Evolutionary conservation across 306 rosid genomes (phyloP).

Genomic region (Echinosophora koreensis): DNA sequence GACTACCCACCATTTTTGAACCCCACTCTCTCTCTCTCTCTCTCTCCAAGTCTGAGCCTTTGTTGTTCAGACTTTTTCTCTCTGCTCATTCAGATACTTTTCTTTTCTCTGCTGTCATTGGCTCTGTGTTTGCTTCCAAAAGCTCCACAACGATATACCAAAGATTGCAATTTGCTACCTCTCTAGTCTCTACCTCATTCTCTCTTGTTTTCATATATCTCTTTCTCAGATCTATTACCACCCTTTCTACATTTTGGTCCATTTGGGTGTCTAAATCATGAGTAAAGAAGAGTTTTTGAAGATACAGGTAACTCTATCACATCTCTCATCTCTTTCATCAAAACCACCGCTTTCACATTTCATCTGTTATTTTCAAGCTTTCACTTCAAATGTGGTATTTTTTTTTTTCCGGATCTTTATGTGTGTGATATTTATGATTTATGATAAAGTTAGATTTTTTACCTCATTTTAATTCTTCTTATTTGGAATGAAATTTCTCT

Average conservation of each 20-base stretch:
- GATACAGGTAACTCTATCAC: conserved; percentile 74
- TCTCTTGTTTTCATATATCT: conserved; percentile 38
- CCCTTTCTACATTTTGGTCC: conserved; percentile 34
- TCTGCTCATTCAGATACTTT: conserved; percentile 59
- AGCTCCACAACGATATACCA: conserved; percentile 39
- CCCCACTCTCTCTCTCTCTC: conserved; percentile 22
- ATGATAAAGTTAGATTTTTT: conserved; percentile 14
- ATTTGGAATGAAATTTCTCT: conserved; percentile 39
- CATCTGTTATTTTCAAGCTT: neutral
- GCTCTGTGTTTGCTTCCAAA: conserved; percentile 47
- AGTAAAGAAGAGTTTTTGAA: conserved; percentile 89
- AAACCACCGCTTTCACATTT: conserved; percentile 28
- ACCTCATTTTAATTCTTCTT: neutral
- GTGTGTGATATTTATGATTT: neutral
- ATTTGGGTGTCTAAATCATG: conserved; percentile 57
- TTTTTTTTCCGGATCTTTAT: neutral
- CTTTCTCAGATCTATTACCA: conserved; percentile 58
- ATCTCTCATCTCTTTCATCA: neutral
- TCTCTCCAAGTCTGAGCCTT: conserved; percentile 53
- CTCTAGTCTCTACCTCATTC: conserved; percentile 11
- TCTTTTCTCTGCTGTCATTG: conserved; percentile 42
- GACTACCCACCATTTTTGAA: conserved; percentile 50
- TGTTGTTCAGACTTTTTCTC: conserved; percentile 42
- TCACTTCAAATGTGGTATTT: neutral
- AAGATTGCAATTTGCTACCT: neutral